phyloP scores from a whole-genome alignment of 1,139 yeast genomes.

The Taphrina wiesneri region DNA sequence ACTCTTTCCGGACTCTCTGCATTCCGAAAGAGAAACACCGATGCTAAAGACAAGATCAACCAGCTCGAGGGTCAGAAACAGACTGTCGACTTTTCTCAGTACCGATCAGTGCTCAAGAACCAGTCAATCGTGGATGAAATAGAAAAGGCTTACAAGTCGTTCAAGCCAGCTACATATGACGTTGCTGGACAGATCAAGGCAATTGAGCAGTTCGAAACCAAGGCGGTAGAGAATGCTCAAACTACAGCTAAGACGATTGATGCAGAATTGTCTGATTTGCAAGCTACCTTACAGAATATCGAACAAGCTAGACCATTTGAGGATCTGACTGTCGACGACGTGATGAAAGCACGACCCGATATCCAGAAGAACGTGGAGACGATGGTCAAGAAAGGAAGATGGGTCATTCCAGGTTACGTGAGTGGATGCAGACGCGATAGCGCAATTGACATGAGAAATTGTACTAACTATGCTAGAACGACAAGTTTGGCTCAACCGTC shows the following conservation, averaged over 20 bases:
- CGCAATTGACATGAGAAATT: not conserved
- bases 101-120: constrained; percentile 81
- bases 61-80: constrained; percentile 71
- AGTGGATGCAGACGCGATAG: not conserved
- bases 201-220: constrained; percentile 88
- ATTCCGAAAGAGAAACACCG: constrained; percentile 98
- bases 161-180: constrained; percentile 83
- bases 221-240: constrained; percentile 94
- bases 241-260: constrained; percentile 86
- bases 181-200: constrained; percentile 86
- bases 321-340: constrained; percentile 92
- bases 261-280: constrained; percentile 80
- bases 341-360: constrained; percentile 94
- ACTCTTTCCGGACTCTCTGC: constrained; percentile 85
- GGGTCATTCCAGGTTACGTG: constrained; percentile 94
- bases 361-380: constrained; percentile 92
- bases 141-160: constrained; percentile 69
- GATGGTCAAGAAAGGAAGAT: constrained; percentile 95
- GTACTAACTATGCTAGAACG: constrained; percentile 8
- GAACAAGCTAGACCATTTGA: constrained; percentile 97
- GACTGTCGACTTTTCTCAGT: constrained; percentile 75
- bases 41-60: constrained; percentile 80
- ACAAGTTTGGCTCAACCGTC: constrained; percentile 33
- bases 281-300: constrained; percentile 86
- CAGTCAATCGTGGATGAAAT: constrained; percentile 75